These are phyloP conservation scores for Dianthus caryophyllus DNA, from an alignment of 148 eudicot species.

Conservation along the genomic window DNA sequence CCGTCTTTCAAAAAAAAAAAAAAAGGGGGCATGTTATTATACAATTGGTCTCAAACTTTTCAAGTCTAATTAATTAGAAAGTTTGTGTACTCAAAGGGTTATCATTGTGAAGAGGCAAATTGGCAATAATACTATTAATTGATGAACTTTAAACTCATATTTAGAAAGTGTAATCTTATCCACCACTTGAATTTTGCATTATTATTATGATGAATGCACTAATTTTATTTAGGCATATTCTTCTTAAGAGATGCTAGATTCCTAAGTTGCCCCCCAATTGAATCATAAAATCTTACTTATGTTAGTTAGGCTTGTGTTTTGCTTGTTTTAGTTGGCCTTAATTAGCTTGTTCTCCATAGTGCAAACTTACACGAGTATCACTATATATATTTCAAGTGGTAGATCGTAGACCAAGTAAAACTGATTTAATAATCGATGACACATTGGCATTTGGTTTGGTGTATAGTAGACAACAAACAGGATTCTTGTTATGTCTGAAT, in stretches of 20 bases:
- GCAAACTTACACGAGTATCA: slow-evolving; percentile 6
- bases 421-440: too few relatives aligned
- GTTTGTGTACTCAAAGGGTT: background rate
- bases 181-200: slow-evolving; percentile 16
- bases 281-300: background rate
- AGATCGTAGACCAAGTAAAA: too few relatives aligned
- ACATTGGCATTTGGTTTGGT: too few relatives aligned
- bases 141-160: slow-evolving; percentile 4
- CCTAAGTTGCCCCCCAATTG: slow-evolving; percentile 1
- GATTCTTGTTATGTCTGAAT: too few relatives aligned
- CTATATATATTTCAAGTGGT: background rate
- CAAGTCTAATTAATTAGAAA: too few relatives aligned
- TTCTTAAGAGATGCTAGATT: slow-evolving; percentile 18
- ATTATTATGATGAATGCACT: slow-evolving; percentile 1
- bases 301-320: slow-evolving; percentile 13
- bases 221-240: slow-evolving; percentile 22
- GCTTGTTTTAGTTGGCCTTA: slow-evolving; percentile 5
- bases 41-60: background rate
- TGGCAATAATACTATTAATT: background rate
- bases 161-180: slow-evolving; percentile 13
- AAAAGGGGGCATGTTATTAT: too few relatives aligned
- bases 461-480: too few relatives aligned
- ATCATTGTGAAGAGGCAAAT: slow-evolving; percentile 14
- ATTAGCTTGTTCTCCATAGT: slow-evolving; percentile 3
- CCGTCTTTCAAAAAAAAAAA: too few relatives aligned